Base-by-base conservation (phyloP, 306 rosid genomes). In the Canavalia gladiata region DNA sequence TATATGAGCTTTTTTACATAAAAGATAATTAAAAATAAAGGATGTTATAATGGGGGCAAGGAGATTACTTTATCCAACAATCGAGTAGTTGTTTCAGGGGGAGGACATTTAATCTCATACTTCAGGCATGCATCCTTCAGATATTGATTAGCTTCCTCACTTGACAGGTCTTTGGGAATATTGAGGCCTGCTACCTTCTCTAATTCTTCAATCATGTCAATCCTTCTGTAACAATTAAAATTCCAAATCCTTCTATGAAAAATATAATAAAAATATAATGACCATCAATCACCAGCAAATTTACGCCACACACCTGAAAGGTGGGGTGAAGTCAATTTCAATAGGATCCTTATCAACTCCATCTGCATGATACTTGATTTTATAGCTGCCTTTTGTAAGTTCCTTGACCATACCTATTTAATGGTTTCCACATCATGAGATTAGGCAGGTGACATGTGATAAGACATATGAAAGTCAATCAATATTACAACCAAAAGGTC, bases 151-250 rank as follows among this genome's bases (percentile, higher is more conserved):
- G 97, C 88, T 85, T 95, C 96, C 73, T 86, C 92, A 67, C 98
- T 85, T 0, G 96, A 57, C 30, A 93, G 83, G 84, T 95, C 92
- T 85, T 88, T 89, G 41, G 99, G 99, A 78, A 93, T 95, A 79
- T 52, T 86, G 35, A 95, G 92, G 81, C 83, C 86, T 5, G 98
- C 97, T 42, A 88, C 75, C 92, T 86, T 86, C 84, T 95, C 97
- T 79, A 95, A 79, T 68, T 77, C 99, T 68, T 84, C 98, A 28
- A 95, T 88, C 99, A 93, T 93, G 85, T 95, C 99, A 83, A 95
- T 87, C 90, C 98, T 87, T 75, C 97, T 95, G 92, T 69, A 89
- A 80, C 28, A 57, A 66, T 34, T 8, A 65, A 71, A 81, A 83
- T 57, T 45, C 43, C 55, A 84, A 75, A 72, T 65, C 43, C 31